A percentile compares a stretch with the other conserved stretches of the same genome.
phyloP scores from a whole-genome alignment of 2,329 filamentous ascomycete genomes.

The Colletotrichum sp. region DNA sequence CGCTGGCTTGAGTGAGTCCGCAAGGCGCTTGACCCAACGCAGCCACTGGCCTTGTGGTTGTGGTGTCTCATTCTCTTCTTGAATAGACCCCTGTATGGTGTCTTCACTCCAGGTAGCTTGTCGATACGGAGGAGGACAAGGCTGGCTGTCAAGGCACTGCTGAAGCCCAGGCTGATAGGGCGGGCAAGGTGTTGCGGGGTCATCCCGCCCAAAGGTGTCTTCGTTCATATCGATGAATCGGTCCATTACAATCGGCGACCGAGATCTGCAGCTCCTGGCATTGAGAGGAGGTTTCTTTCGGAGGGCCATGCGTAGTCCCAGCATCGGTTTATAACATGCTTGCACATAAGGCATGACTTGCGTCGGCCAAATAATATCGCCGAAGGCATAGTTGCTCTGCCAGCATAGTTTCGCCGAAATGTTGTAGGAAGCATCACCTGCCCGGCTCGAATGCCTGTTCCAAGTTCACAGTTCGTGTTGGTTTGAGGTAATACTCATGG shows the following conservation, averaged over 20 bases:
- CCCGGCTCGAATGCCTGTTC: accelerated
- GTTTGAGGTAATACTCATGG: accelerated
- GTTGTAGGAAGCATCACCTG: accelerated
- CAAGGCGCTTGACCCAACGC: neutral
- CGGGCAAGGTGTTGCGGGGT: neutral
- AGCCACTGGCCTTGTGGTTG: neutral
- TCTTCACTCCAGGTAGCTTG: neutral
- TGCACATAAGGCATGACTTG: neutral
- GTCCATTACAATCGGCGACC: accelerated
- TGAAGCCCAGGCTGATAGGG: neutral
- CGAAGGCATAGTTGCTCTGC: neutral
- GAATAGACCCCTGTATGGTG: no score
- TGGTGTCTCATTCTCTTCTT: no score
- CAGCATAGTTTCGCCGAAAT: neutral
- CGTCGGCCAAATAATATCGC: neutral
- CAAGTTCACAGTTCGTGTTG: no score
- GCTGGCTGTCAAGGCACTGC: accelerated
- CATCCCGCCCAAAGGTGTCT: neutral
- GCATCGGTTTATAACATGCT: neutral
- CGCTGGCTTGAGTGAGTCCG: neutral
- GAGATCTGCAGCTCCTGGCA: neutral
- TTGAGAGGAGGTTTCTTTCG: no score
- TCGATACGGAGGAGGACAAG: neutral
- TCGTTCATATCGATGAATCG: neutral
- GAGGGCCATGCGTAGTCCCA: accelerated